These are phyloP conservation scores for Leptographium lundbergii DNA, from an alignment of 2,329 filamentous ascomycete species.

Conservation along the genomic window DNA sequence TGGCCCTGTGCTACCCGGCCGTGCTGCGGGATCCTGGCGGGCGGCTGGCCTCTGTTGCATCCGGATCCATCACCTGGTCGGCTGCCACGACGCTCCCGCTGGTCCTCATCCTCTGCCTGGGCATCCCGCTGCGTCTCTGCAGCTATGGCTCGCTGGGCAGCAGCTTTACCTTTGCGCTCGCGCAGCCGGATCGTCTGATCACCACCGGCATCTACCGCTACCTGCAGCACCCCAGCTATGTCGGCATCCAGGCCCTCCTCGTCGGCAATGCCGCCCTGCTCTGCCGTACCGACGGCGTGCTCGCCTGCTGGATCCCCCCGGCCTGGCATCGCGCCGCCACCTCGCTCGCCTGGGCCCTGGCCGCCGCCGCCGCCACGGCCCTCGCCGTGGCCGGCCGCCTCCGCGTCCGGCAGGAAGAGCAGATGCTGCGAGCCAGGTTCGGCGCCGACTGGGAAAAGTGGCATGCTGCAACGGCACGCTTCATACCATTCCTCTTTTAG, in stretches of 20 bases:
- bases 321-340: neutral
- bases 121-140: constrained; percentile 1
- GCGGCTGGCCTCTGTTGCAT: neutral
- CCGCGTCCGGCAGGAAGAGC: neutral
- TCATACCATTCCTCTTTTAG: neutral
- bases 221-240: constrained; percentile 4
- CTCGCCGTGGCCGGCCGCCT: neutral
- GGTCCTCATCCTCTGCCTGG: neutral
- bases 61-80: constrained; percentile 1
- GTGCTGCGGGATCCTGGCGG: neutral
- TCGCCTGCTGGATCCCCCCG: neutral
- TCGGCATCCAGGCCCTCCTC: neutral
- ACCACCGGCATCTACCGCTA: neutral
- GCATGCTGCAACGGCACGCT: constrained; percentile 1
- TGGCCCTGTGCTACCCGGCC: neutral
- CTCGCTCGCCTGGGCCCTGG: neutral
- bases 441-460: constrained; percentile 1
- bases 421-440: neutral
- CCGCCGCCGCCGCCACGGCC: neutral
- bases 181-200: neutral
- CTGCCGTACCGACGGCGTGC: neutral
- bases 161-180: constrained; percentile 2
- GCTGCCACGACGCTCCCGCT: constrained; percentile 1
- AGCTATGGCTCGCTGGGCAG: neutral
- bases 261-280: neutral